Base-by-base conservation (phyloP, 2,329 filamentous ascomycete genomes). In the Microdochium trichocladiopsis region DNA sequence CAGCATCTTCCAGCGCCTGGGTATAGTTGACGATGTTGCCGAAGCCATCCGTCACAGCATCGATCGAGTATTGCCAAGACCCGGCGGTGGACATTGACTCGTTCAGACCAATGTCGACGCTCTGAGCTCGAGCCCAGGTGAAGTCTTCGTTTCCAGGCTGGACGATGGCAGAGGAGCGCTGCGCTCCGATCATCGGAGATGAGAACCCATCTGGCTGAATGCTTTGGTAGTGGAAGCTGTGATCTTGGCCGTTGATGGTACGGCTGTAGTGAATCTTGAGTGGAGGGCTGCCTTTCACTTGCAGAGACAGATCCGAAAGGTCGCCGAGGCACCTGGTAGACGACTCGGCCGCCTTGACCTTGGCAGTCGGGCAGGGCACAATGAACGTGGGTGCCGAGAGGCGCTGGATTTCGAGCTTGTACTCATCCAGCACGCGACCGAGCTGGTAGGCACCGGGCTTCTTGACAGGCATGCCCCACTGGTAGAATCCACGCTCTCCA, bases 181-280 rank as follows among this genome's bases (percentile, higher is more conserved):
- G 74, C 47, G 82, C 77, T 49, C 79, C 79, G n/a, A 87, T 71
- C 33, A 95, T 74, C 1, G 91, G 90, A 1, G 90, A 95, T 2
- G 80, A 76, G 61, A 92, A 86, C 33, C 89, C 88, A 49, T 96
- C 91, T 0, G 94, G 92, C 61, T 96, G 92, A 47, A 99, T 83
- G 62, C 90, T 96, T 69, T 97, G 92, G 60, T 95, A 93, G 56
- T 93, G 90, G 59, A 92, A 90, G 55, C 88, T 89, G 60, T 86
- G 85, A 57, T 95, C 84, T 57, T 88, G 86, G 55, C 84, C 83
- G 60, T 97, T 96, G 60, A 96, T 85, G 6, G 84, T 86, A 51
- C 91, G 87, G 61, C 90, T 94, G 69, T 99, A 99, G 60, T 90
- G 89, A 60, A 99, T 88, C 66, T 92, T 92, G 57, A 99, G 76